Evolutionary conservation across 768 basidiomycete species (phyloP).

Genomic region (Boletus pseudo-olivaceus): DNA sequence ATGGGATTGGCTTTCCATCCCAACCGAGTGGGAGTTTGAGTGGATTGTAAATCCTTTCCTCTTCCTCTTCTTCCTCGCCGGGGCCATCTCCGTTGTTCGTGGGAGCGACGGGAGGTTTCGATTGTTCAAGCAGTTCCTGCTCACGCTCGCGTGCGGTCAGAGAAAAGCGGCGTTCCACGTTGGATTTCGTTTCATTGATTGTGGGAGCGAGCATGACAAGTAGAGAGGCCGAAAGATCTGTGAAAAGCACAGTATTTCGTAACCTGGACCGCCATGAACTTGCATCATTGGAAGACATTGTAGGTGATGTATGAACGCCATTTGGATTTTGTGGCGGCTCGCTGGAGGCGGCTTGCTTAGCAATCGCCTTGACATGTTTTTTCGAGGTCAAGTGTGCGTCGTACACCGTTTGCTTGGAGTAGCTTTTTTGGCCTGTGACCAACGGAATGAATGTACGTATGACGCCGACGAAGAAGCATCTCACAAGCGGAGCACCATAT

Average conservation of each 20-base stretch:
- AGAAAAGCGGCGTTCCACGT: constrained; percentile 94
- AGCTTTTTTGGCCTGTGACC: constrained; percentile 80
- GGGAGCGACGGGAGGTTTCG: constrained; percentile 47
- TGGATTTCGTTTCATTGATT: constrained; percentile 88
- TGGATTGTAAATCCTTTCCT: constrained; percentile 97
- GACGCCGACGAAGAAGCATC: constrained; percentile 30
- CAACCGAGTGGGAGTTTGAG: constrained; percentile 94
- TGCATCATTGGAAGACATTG: constrained; percentile 34
- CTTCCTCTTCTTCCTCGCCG: constrained; percentile 86
- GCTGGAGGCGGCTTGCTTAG: constrained; percentile 56
- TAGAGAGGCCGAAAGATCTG: constrained; percentile 66
- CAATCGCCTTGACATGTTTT: constrained; percentile 90
- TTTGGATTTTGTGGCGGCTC: constrained; percentile 35
- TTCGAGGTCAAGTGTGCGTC: constrained; percentile 94
- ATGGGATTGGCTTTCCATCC: constrained; percentile 99
- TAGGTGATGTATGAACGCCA: constrained; percentile 23
- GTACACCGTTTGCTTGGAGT: constrained; percentile 97
- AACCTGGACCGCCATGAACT: constrained; percentile 44
- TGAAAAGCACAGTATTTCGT: constrained; percentile 65
- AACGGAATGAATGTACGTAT: constrained; percentile 2
- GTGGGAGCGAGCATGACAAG: constrained; percentile 60
- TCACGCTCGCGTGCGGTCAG: constrained; percentile 97
- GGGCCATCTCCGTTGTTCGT: constrained; percentile 42
- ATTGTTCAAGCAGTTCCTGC: constrained; percentile 80
- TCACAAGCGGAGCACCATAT: constrained; percentile 95